Conservation (phyloP, 2,329 filamentous ascomycete species). For the Nigrospora oryzae region DNA sequence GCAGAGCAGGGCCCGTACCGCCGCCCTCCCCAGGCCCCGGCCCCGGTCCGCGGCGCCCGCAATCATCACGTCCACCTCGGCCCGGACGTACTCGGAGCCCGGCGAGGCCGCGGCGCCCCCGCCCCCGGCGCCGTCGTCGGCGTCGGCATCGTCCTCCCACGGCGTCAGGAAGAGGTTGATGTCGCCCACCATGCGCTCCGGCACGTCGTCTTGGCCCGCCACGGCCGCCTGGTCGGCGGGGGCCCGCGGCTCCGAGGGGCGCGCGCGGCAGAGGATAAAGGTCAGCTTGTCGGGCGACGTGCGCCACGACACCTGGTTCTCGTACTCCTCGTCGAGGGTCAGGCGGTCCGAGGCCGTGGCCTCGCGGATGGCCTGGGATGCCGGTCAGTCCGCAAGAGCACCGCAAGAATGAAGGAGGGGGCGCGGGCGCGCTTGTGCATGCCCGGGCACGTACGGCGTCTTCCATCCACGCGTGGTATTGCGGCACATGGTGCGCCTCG, state of each 20-base stretch:
- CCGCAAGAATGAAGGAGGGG: background rate
- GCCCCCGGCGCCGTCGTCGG: constrained; percentile 4
- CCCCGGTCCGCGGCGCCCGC: constrained; percentile 13
- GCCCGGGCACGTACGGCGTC: constrained; percentile 44
- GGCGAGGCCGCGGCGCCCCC: background rate
- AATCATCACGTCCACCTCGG: constrained; percentile 24
- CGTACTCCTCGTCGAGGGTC: constrained; percentile 72
- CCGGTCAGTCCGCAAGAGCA: constrained; percentile 2
- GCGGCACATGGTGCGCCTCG: constrained; percentile 68
- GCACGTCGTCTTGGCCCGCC: constrained; percentile 42
- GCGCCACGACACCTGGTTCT: constrained; percentile 86
- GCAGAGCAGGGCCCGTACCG: constrained; percentile 58
- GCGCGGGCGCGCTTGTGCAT: background rate
- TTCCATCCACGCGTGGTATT: constrained; percentile 90
- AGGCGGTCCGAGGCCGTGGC: constrained; percentile 85
- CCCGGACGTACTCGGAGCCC: constrained; percentile 7
- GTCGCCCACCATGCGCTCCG: constrained; percentile 59
- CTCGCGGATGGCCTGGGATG: constrained; percentile 59
- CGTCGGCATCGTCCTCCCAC: constrained; percentile 39
- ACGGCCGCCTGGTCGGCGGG: constrained; percentile 8
- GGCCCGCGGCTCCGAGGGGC: constrained; percentile 3
- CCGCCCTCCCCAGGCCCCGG: constrained; percentile 20
- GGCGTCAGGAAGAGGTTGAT: constrained; percentile 72
- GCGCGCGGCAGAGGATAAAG: constrained; percentile 69
- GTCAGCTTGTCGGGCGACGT: constrained; percentile 78